Base-by-base conservation (phyloP, 148 eudicot genomes). In the Vaccinium corymbosum region DNA sequence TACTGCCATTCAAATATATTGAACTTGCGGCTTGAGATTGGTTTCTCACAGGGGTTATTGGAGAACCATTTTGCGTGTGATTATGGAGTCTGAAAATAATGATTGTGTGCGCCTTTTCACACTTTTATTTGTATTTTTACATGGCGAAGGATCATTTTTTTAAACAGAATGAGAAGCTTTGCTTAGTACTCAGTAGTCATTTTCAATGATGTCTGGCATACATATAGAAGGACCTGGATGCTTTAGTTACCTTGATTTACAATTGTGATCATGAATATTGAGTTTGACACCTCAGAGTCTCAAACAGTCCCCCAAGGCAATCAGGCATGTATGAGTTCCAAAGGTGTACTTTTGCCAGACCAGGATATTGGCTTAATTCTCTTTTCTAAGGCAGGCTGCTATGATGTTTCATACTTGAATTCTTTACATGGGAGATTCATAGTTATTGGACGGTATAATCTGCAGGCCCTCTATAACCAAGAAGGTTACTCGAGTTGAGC, bases 401-500 rank as follows among this genome's bases (percentile, higher is more conserved):
- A 50, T 50, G 83, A 27, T 50, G 13, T 71, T 72, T 35, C 35
- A 73, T 51, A 46, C 32, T 32, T 32, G 25, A 52, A 76, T 38
- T 11, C 48, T 61, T 48, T 9, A 19, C 6, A 15, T 64, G 49
- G 35, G 35, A 70, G 61, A 71, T 61, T 70, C 22, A 74, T 66
- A 10, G 16, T 17, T 49, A 27, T 22, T 64, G 27, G 46, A 55
- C 19, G 46, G 46, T 78, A 13, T 14, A 51, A 87, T 66, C 17
- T 89, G 79, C 90, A 96, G 98, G 92, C 82, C 90, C 64, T 52
- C 78, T 16, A 91, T 83, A 88, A 73, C 87, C 77, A 91, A 91
- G 85, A 90, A 88, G 87, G 89, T 96, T 62, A 96, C 98, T 6
- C 86, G 90, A 84, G 98, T 94, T 72, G 90, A 86, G 87, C 83